A percentile compares a stretch with the other conserved stretches of the same genome.
phyloP scores from a whole-genome alignment of 192 early-diverging fungal genomes.

The Lunasporangiospora selenospora region DNA sequence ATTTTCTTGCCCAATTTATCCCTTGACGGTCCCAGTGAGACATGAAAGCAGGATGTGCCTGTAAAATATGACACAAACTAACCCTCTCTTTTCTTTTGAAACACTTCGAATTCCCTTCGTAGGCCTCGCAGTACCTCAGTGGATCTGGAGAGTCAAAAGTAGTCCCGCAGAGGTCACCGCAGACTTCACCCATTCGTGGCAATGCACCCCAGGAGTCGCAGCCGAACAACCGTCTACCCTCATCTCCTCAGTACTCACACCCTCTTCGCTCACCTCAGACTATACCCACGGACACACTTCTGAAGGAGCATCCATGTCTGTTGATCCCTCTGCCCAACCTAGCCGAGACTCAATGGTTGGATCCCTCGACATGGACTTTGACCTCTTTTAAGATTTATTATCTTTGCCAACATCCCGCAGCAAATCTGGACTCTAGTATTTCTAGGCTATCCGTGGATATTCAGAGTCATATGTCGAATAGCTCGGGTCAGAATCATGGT shows the following conservation, averaged over 20 bases:
- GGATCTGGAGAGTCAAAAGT: slow-evolving; percentile 2
- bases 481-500: too few relatives aligned
- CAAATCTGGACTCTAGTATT: too few relatives aligned
- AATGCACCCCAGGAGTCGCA: background rate
- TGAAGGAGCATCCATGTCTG: background rate
- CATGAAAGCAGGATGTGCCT: too few relatives aligned
- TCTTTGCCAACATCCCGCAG: background rate
- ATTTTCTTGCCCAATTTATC: background rate
- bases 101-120: background rate
- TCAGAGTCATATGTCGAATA: too few relatives aligned
- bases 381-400: background rate
- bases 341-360: background rate
- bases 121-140: slow-evolving; percentile 9
- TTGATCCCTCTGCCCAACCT: background rate
- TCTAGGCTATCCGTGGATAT: too few relatives aligned
- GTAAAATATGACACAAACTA: background rate
- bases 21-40: background rate
- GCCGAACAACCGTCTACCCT: background rate
- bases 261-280: background rate
- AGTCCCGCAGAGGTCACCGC: too few relatives aligned
- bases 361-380: background rate
- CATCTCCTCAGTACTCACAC: background rate
- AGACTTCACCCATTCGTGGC: background rate
- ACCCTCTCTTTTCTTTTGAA: background rate
- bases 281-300: background rate